Conservation (phyloP, 2,329 filamentous ascomycete genomes). For the Colletotrichum liriopes region DNA sequence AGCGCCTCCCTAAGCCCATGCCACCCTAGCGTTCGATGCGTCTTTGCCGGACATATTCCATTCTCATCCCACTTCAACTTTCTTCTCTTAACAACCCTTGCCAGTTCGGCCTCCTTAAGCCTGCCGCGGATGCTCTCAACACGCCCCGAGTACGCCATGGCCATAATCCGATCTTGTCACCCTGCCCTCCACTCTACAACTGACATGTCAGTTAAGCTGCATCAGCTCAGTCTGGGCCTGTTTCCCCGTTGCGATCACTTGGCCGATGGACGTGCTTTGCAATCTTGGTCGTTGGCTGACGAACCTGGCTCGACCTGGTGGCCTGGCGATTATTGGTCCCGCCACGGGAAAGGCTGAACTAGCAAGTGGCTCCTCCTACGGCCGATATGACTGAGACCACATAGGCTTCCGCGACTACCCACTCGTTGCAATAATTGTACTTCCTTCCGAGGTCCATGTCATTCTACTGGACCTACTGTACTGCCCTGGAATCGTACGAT, state of each 20-base stretch:
- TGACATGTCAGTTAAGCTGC: constrained; percentile 30
- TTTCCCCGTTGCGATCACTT: constrained; percentile 14
- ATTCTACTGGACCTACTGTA: constrained; percentile 13
- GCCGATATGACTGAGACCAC: constrained; percentile 10
- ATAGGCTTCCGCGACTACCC: constrained; percentile 8
- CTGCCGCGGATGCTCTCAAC: neutral
- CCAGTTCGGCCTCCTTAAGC: neutral
- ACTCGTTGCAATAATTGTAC: neutral
- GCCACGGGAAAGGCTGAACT: constrained; percentile 22
- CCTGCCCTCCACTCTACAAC: constrained; percentile 2
- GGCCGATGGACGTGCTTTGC: neutral
- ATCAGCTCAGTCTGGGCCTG: constrained; percentile 9
- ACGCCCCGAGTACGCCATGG: constrained; percentile 7
- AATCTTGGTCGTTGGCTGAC: constrained; percentile 21
- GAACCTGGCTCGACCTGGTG: neutral
- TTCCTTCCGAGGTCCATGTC: neutral
- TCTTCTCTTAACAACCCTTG: constrained; percentile 21
- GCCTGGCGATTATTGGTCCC: constrained; percentile 1
- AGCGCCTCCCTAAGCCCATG: constrained; percentile 19
- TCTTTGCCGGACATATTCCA: constrained; percentile 9
- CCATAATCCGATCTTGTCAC: constrained; percentile 10
- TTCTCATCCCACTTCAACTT: constrained; percentile 23
- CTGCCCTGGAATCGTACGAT: constrained; percentile 16
- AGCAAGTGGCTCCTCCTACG: constrained; percentile 5
- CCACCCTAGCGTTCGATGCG: constrained; percentile 13